Evolutionary conservation across 768 basidiomycete genomes (phyloP), one percentile per base, ranked within the genome.

Genomic region (Pulveroboletus sp.): DNA sequence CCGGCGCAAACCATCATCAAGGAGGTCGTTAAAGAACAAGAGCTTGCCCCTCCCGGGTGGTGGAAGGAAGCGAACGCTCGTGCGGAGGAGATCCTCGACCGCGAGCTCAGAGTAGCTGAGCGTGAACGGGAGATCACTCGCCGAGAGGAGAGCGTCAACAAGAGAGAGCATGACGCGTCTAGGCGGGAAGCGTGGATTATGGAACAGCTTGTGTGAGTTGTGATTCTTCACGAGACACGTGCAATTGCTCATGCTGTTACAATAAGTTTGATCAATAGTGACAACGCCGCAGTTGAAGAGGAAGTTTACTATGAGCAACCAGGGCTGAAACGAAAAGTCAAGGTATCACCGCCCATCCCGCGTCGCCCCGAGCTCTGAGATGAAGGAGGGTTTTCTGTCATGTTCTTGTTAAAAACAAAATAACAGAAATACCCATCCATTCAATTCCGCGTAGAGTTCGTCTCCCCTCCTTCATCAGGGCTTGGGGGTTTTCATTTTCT

Each of bases 311-410:
- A 89, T 77, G 88, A 89, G 68, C 82, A 82, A 30, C 71, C 77
- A 56, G 73, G 69, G 60, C 57, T 77, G 51, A 85, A 83, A 73
- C 83, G 86, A 72, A 89, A 84, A 83, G 73, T 81, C 82, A 91
- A 91, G 89, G 89, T 91, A 91, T 80, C 87, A 71, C 81, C 85
- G 74, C 81, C 84, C 75, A 53, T 63, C 75, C 81, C 81, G 76
- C 86, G 86, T 80, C 88, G 85, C 79, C 84, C 87, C 74, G 86
- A 89, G 84, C 84, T 89, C 79, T 90, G 84, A 89, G 89, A 89
- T 88, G 89, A 90, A 86, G 89, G 87, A 81, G 89, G 81, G 68
- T 69, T 66, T 71, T 70, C 50, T 54, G 51, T 73, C 71, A 68
- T 14, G 26, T 62, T 57, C 60, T 62, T 58, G 36, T 59, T 65